These are phyloP conservation scores for Phytophthora megakarya DNA, from an alignment of 352 stramenopile genomes.

Conservation along the genomic window DNA sequence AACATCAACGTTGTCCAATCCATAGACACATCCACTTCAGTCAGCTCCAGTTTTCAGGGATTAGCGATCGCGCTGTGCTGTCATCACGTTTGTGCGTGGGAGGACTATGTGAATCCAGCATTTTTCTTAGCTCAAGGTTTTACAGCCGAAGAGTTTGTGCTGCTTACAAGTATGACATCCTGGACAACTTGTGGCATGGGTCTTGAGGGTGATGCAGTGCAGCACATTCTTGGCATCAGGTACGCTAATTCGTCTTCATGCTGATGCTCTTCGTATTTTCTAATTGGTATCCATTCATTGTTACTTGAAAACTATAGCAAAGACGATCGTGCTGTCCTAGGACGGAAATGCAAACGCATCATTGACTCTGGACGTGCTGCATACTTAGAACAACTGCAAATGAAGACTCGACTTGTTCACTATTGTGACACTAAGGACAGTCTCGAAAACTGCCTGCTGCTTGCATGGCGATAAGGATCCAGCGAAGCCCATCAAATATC, in stretches of 20 bases:
- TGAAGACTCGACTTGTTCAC: constrained; percentile 76
- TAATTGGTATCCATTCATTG: neutral
- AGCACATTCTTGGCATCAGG: constrained; percentile 75
- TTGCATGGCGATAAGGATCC: constrained; percentile 54
- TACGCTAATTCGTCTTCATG: neutral
- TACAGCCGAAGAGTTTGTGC: constrained; percentile 54
- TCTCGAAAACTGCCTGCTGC: constrained; percentile 81
- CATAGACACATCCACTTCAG: constrained; percentile 1
- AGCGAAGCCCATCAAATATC: neutral
- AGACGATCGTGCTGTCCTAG: constrained; percentile 60
- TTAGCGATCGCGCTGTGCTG: constrained; percentile 81
- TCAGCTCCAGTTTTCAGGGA: constrained; percentile 55
- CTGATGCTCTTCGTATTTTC: neutral
- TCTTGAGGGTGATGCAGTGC: constrained; percentile 63
- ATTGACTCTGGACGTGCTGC: constrained; percentile 70
- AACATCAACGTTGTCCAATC: neutral
- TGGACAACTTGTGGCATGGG: constrained; percentile 84
- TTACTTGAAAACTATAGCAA: constrained; percentile 43
- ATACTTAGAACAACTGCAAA: constrained; percentile 51
- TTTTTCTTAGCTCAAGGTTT: constrained; percentile 70
- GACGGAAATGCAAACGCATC: constrained; percentile 79
- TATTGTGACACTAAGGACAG: constrained; percentile 79
- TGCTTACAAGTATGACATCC: constrained; percentile 74
- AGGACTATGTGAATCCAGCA: constrained; percentile 71
- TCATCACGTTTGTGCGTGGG: constrained; percentile 76